Evolutionary conservation across 345 rosid species (phyloP), one percentile per base, ranked within the genome.

Genomic region (Salix viminalis): DNA sequence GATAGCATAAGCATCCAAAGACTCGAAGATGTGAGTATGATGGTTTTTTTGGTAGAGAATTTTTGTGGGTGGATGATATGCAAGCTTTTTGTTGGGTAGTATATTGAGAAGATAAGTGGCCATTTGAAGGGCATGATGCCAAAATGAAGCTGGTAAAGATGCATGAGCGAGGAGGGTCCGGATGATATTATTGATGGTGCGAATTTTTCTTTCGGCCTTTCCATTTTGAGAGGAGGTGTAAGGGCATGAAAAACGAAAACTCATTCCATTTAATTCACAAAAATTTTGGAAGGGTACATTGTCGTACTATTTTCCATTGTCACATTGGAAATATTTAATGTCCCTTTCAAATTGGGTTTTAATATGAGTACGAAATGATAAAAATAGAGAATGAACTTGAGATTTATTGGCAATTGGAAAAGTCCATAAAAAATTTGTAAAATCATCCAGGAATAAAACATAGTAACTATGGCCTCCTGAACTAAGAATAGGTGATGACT

Each of bases 221-320:
- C 68, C 62, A 71, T 71, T 71, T 71, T 71, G 74, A 16, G 74
- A 28, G 24, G 61, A 71, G 1, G 74, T 71, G 19, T 73, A 68
- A 3, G 76, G 76, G 18, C 68, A 73, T 36, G 69, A 73, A 19
- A 73, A 39, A 1, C 19, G 23, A 24, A 24, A 65, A 16, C 2
- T 21, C 60, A 52, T 52, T 6, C 60, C 21, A 52, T 52, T 15
- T 14, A 13, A 13, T 13, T 24, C 3, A 18, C 68, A 65, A 30
- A 65, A 65, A 3, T 32, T 24, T 1, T 65, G 12, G 30, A 65
- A 65, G 1, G 12, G n/a, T 10, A 1, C 7, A 65, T 65, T 65
- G 1, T 65, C 68, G 11, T 24, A 65, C 30, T 65, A 41, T 39
- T 19, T 3, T 0, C 41, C 68, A 65, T 65, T 65, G 14, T 65